Evolutionary conservation across 108 stramenopile genomes (phyloP).

Genomic region (Licmophora abbreviata): DNA sequence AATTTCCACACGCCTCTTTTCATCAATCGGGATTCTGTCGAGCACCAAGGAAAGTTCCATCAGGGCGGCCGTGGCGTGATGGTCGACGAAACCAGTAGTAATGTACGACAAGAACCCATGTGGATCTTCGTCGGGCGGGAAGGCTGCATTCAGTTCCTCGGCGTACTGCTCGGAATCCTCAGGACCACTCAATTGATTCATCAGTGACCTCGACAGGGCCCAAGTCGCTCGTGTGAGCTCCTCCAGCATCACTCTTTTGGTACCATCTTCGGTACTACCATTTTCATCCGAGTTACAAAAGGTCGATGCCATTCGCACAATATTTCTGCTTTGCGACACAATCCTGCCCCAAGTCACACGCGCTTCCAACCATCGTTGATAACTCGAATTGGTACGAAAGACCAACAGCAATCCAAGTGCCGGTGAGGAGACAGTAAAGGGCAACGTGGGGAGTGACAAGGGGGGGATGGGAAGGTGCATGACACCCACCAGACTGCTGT

Average conservation of each 20-base stretch:
- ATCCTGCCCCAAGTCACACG: constrained; percentile 48
- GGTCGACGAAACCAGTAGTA: not conserved
- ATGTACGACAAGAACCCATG: not conserved
- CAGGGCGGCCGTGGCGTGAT: constrained; percentile 25
- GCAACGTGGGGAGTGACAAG: constrained; percentile 37
- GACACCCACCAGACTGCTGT: constrained; percentile 11
- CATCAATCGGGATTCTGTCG: constrained; percentile 29
- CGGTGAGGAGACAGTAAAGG: constrained; percentile 49
- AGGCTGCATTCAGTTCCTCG: constrained; percentile 12
- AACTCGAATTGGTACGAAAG: constrained; percentile 63
- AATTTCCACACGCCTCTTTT: constrained; percentile 30
- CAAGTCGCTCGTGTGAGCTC: constrained; percentile 32
- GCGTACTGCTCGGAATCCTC: constrained; percentile 38
- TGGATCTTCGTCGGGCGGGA: not conserved
- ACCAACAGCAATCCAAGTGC: constrained; percentile 58
- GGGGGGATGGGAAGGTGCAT: constrained; percentile 5
- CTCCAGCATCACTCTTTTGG: constrained; percentile 11
- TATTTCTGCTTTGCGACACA: constrained; percentile 30
- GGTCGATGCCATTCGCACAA: constrained; percentile 40
- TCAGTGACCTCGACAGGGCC: constrained; percentile 29
- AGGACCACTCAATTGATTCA: constrained; percentile 30
- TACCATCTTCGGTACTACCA: constrained; percentile 2
- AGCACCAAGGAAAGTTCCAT: constrained; percentile 28
- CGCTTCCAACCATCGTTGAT: constrained; percentile 50
- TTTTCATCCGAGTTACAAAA: constrained; percentile 13